Evolutionary conservation across 495 filamentous ascomycete genomes (phyloP), one percentile per base, ranked within the genome.

Genomic region (Lepraria neglecta): DNA sequence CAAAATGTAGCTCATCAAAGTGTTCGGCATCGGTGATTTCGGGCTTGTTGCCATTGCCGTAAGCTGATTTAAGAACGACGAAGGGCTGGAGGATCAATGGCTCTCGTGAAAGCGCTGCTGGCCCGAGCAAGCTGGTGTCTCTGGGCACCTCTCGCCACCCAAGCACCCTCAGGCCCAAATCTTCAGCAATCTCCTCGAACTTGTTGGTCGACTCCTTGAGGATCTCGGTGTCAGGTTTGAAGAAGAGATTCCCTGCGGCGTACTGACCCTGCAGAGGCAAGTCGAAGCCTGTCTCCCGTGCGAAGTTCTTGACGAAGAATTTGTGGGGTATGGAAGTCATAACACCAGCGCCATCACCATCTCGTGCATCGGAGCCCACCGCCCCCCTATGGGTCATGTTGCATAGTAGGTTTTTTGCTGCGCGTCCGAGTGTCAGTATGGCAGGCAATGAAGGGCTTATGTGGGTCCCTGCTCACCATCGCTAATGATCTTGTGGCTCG

Each of bases 331-430:
- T 96, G 43, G 92, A 97, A 61, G 94, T 97, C 94, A 99, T 99
- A 65, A 97, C 92, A 80, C 94, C 94, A 64, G 94, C 94, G 73
- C 94, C 94, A 69, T 99, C 94, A 67, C 94, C 94, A 74, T 99
- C 94, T 74, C 94, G 88, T 59, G 90, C 91, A 79, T 99, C 94
- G 12, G 94, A 97, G 60, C 94, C 94, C 68, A 99, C 94, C 59
- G 94, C 94, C 77, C 94, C 94, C 71, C 94, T 87, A 78, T 99
- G 94, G 82, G 94, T 97, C 94, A 99, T 99, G 80, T 99, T 99
- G 78, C 95, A 99, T 60, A 99, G 84, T 47, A 99, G 81, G 72
- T 91, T 92, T 63, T 90, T 87, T 56, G 94, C 91, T 95, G 68
- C 44, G 52, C 52, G 33, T 35, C 59, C 43, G n/a, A 14, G n/a